Evolutionary conservation across 495 filamentous ascomycete species (phyloP), one percentile per base, ranked within the genome.

Genomic region (Opeltia flavorubescens): DNA sequence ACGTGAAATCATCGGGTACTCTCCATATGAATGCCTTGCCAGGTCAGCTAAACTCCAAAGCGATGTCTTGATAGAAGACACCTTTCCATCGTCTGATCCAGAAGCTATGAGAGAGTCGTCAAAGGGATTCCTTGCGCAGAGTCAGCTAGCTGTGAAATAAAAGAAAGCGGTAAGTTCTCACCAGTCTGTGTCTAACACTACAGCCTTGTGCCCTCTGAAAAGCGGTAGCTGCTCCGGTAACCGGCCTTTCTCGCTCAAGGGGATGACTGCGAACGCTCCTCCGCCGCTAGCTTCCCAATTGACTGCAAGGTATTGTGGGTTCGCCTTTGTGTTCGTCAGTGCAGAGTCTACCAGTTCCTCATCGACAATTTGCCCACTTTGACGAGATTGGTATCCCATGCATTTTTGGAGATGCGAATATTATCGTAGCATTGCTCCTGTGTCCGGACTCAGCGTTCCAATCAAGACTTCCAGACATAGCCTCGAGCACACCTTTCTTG

Each of bases 231-330:
- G 82, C 61, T 98, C 91, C 23, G 93, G 91, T 31, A 93, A 62
- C 59, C 89, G 81, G 44, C 91, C 91, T 36, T 77, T 78, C 66
- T 96, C 88, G 53, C 80, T 77, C 46, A 95, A 63, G 46, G 91
- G 91, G 57, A 98, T 89, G 43, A 98, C 89, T 35, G 91, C 93
- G 57, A 98, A 96, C 45, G 91, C 91, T 56, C 91, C 91, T 56
- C 91, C 91, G 59, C 91, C 91, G 62, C 88, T 83, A 29, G 91
- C 80, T 68, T 96, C 89, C 91, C 91, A 98, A 75, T 96, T 98
- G 65, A 96, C 88, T 1, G 91, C 80, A 41, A 98, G 74, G 59
- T 93, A 95, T 59, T 87, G 77, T n/a, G 91, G 88, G 59, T 98
- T 98, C 50, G 78, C 89, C 87, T 94, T 54, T 52, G 20, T 42